Evolutionary conservation across 306 rosid species (phyloP).

Genomic region (Corylus americana): DNA sequence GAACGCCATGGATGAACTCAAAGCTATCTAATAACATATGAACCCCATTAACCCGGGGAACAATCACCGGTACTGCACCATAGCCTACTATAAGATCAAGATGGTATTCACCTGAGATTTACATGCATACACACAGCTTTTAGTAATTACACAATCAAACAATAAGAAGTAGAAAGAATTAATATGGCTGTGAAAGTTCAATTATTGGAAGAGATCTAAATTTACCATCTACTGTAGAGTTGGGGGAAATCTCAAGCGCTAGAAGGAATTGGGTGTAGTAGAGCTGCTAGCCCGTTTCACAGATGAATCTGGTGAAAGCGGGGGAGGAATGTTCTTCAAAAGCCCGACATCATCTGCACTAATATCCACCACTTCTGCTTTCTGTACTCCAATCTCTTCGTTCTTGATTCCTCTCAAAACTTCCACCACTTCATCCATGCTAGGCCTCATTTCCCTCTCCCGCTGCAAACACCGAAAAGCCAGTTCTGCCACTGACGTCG

Average conservation of each 20-base stretch:
- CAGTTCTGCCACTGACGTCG: conserved; percentile 68
- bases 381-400: conserved; percentile 29
- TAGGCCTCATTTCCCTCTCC: conserved; percentile 77
- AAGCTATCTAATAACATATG: conserved; percentile 78
- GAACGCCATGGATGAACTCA: conserved; percentile 95
- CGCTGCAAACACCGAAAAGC: conserved; percentile 89
- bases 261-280: conserved; percentile 51
- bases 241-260: conserved; percentile 33
- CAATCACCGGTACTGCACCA: conserved; percentile 87
- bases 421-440: conserved; percentile 74
- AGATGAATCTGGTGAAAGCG: conserved; percentile 64
- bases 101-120: conserved; percentile 74
- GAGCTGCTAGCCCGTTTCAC: conserved; percentile 72
- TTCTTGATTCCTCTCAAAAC: conserved; percentile 56
- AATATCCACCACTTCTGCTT: conserved; percentile 45
- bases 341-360: conserved; percentile 52
- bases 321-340: conserved; percentile 46
- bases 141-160: too few relatives aligned
- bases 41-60: conserved; percentile 84
- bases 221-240: conserved; percentile 19
- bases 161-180: not conserved
- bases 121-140: not conserved
- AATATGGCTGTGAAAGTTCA: not conserved
- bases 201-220: too few relatives aligned
- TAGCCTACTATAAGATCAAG: conserved; percentile 84